Percentiles rank a stretch among this genome's conserved stretches.
Evolutionary conservation across 352 stramenopile genomes (phyloP).

Genomic region (Globisporangium takayamanum): DNA sequence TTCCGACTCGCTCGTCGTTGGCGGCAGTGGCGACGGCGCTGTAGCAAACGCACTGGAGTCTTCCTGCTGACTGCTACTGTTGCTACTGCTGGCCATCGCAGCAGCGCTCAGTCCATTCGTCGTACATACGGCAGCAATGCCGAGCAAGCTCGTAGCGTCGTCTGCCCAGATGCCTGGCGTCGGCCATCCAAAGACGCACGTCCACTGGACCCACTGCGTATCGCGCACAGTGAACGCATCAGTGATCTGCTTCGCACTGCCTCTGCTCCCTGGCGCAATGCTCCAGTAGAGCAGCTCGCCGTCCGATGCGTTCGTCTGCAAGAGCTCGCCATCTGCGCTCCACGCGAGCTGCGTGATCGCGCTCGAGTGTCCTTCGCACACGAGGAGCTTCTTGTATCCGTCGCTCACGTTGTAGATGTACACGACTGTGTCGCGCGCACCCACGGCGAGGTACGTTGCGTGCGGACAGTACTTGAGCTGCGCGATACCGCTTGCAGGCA

Average conservation of each 20-base stretch:
- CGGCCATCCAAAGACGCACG: conserved; percentile 61
- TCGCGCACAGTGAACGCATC: conserved; percentile 56
- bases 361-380: conserved; percentile 79
- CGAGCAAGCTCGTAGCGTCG: conserved; percentile 38
- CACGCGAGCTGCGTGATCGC: conserved; percentile 85
- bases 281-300: conserved; percentile 62
- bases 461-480: conserved; percentile 55
- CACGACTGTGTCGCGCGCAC: conserved; percentile 53
- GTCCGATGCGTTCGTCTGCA: conserved; percentile 77
- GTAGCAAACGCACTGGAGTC: background rate
- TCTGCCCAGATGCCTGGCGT: conserved; percentile 56
- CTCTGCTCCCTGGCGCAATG: conserved; percentile 18
- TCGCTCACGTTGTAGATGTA: conserved; percentile 47
- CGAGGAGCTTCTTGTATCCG: conserved; percentile 49
- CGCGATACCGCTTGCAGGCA: conserved; percentile 11
- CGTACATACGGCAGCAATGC: conserved; percentile 42
- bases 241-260: conserved; percentile 49
- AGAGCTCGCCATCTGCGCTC: conserved; percentile 62
- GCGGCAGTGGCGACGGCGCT: background rate
- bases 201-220: conserved; percentile 56
- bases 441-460: conserved; percentile 40
- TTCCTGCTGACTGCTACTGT: conserved; percentile 3
- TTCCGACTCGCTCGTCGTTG: conserved; percentile 15
- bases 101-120: conserved; percentile 9
- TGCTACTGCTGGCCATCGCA: background rate